Base-by-base conservation (phyloP, 2,329 filamentous ascomycete genomes). In the Cladosporium sp. region DNA sequence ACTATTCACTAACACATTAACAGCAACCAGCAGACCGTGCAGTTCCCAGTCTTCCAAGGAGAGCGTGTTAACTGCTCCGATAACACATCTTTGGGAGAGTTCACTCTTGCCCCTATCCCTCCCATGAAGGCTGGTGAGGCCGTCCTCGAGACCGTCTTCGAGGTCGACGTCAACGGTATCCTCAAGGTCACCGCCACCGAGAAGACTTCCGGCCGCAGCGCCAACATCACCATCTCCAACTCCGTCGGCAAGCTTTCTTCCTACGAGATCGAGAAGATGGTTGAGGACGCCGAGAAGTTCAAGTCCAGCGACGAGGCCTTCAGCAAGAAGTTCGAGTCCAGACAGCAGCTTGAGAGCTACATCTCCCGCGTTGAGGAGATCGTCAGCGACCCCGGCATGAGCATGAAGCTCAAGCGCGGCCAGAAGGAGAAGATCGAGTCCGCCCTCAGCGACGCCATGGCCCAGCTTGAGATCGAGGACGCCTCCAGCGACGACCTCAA, bases 161-260 rank as follows among this genome's bases (percentile, higher is more conserved):
- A 99, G 82, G 94, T 99, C 73, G 94, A 99, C 69, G 94, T 97
- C 84, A 99, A 99, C 83, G 94, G 94, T 88, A 70, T 70, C 62
- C 88, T 99, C 66, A 99, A 99, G 87, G 94, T 97, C 72, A 97
- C 93, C 63, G 94, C 94, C 67, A 97, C 93, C 48, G 94, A 99
- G 86, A 99, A 99, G 87, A 93, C 91, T 68, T 96, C 94, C 34
- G 94, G 94, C 72, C 92, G 94, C 76, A 94, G 84, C 73, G 94
- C 94, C 79, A 99, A 99, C 87, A 99, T 99, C 78, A 99, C 94
- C 75, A 99, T 99, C 80, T 91, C 90, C 79, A 99, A 99, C 87
- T 96, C 94, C 60, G 93, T 99, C 71, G 94, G 94, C 77, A 99
- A 99, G 84, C 90, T 99, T 67, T 96, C 91, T 63, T 89, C 88